Percentiles rank a stretch among this genome's conserved stretches.
Evolutionary conservation across 2,329 filamentous ascomycete species (phyloP).

Genomic region (Colletotrichum plurivorum): DNA sequence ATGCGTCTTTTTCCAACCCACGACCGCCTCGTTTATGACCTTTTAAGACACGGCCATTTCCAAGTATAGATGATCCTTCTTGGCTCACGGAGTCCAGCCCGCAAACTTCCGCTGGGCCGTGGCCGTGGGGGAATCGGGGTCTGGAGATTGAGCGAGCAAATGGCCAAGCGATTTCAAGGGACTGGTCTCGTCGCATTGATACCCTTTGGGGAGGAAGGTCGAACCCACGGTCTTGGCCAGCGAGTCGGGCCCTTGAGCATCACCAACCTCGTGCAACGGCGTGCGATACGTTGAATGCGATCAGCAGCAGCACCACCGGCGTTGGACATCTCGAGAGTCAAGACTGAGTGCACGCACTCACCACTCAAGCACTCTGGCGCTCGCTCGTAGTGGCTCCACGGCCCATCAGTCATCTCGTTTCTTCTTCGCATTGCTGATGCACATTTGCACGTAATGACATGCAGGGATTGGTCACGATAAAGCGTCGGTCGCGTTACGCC

Average conservation of each 20-base stretch:
- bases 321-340: neutral
- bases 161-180: conserved; percentile 9
- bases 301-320: conserved; percentile 8
- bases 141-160: conserved; percentile 23
- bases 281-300: conserved; percentile 8
- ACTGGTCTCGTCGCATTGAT: conserved; percentile 21
- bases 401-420: conserved; percentile 6
- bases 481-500: conserved; percentile 21
- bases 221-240: conserved; percentile 28
- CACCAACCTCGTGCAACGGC: conserved; percentile 12
- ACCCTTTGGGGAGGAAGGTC: conserved; percentile 11
- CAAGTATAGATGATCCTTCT: conserved; percentile 37
- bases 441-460: conserved; percentile 22
- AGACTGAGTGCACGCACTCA: no score
- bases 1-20: conserved; percentile 34
- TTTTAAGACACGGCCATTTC: conserved; percentile 30
- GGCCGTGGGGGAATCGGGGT: conserved; percentile 16
- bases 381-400: neutral
- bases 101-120: conserved; percentile 35
- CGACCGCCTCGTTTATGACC: conserved; percentile 33
- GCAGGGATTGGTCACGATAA: conserved; percentile 16
- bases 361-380: neutral
- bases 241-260: conserved; percentile 1
- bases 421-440: conserved; percentile 2
- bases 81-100: conserved; percentile 22